Base-by-base conservation (phyloP, 345 rosid genomes). In the Anastatica hierochuntica region DNA sequence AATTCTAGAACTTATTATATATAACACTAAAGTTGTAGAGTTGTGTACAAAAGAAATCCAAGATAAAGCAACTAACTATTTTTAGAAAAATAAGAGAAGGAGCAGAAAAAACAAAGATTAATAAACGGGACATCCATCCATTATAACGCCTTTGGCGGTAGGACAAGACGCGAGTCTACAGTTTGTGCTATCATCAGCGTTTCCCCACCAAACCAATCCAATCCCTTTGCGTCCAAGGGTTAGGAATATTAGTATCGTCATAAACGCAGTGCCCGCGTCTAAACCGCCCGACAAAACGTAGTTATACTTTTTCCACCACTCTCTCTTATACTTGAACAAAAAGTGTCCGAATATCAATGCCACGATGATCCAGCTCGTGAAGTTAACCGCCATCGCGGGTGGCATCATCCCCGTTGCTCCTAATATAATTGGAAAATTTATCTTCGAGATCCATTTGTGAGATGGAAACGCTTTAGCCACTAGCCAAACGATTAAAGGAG, bases 351-450 rank as follows among this genome's bases (percentile, higher is more conserved):
- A 85, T 2, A 83, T 34, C 54, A 85, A 76, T 13, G 76, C 94
- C 0, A 85, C 35, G 2, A 72, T 13, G 24, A 81, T 54, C 97
- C 97, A 89, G 34, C 78, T 79, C 6, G 81, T 74, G 78, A 56
- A 85, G 78, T 89, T 85, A 42, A 89, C 81, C 1, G 97, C 78
- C 1, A 74, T 34, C 12, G 97, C 97, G 0, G 97, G 92, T 0
- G 97, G 97, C 89, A 89, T 81, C 74, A 81, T 72, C 5, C 79
- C 67, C 0, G 89, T 83, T n/a, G 87, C 70, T 26, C 97, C 94
- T 8, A 89, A 27, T 12, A 89, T 66, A 10, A 89, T 81, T 0
- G 94, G 97, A 73, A 83, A 73, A 73, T 81, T 77, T 59, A 89
- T 75, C 38, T 56, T 55, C 4, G 69, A 27, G 10, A 89, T 77